Evolutionary conservation across 2,329 filamentous ascomycete species (phyloP), one percentile per base, ranked within the genome.

Genomic region (Teratosphaeriaceae sp.): DNA sequence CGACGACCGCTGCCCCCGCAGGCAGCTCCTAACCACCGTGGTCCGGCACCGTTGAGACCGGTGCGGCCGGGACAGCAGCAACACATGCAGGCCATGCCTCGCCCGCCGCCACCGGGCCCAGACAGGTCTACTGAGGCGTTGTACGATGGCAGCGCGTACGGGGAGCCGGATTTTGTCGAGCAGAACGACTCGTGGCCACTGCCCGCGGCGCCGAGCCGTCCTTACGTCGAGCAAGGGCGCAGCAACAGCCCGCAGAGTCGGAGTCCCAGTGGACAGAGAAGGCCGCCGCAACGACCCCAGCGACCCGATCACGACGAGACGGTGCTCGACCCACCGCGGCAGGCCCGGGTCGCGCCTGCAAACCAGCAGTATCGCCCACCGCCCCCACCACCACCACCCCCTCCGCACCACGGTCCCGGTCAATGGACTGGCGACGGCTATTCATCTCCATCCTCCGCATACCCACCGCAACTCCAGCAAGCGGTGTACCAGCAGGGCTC

Each of bases 361-460:
- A 43, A 45, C 15, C 42, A 47, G 27, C 49, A 49, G n/a, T 47
- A 51, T 16, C 43, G 47, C 19, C 50, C 44, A 26, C 46, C 42
- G 22, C 44, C 37, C 34, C 46, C 48, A 34, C 44, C 36, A 18
- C 45, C 47, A 31, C 46, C 41, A 24, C 46, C 46, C 44, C 43
- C 37, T 16, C 50, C 50, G 8, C 52, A 61, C 43, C 57, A 61
- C 41, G 58, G 57, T 3, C 48, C 47, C 15, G 56, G 54, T 8
- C 54, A 60, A 38, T 60, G 57, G 57, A 55, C 46, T 4, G 55
- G 56, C 22, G 56, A 61, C 16, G 53, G 55, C 24, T 58, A 60
- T 40, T 46, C 45, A 42, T 54, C 50, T 3, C 50, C 53, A 12
- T 48, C 52, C 7, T 44, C 50, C 8, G 36, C 23, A 20, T 40